Percentiles rank a stretch among this genome's conserved stretches.
Evolutionary conservation across 2,329 filamentous ascomycete genomes (phyloP).

Genomic region (Hypomyces perniciosus): DNA sequence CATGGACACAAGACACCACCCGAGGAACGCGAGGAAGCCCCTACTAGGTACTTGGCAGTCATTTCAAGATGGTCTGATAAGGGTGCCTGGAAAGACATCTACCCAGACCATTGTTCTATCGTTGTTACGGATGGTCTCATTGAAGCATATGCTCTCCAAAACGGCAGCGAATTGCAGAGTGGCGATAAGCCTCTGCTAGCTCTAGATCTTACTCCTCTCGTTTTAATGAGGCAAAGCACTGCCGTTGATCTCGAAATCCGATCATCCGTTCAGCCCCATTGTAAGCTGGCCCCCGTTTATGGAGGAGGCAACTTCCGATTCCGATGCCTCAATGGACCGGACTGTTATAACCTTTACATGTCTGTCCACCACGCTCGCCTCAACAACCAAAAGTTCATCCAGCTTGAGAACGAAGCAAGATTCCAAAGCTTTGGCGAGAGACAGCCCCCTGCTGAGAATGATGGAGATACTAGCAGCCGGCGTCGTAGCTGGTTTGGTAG

Average conservation of each 20-base stretch:
- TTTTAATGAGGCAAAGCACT: slow-evolving; percentile 84
- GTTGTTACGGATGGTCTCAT: slow-evolving; percentile 53
- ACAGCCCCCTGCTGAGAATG: slow-evolving; percentile 44
- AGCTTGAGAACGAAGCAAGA: slow-evolving; percentile 58
- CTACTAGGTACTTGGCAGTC: slow-evolving; percentile 43
- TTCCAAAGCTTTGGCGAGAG: slow-evolving; percentile 66
- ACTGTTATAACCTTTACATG: slow-evolving; percentile 76
- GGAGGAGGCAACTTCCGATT: slow-evolving; percentile 79
- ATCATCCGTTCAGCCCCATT: slow-evolving; percentile 70
- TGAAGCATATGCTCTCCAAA: slow-evolving; percentile 45
- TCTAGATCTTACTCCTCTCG: slow-evolving; percentile 83
- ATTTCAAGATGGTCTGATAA: slow-evolving; percentile 59
- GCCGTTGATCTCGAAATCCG: slow-evolving; percentile 91
- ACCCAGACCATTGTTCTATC: slow-evolving; percentile 46
- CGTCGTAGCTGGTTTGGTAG: slow-evolving; percentile 55
- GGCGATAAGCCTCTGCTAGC: slow-evolving; percentile 50
- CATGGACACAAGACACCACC: slow-evolving; percentile 42
- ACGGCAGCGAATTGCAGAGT: slow-evolving; percentile 16
- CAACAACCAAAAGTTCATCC: slow-evolving; percentile 83
- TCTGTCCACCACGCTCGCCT: slow-evolving; percentile 85
- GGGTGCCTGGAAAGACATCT: slow-evolving; percentile 55
- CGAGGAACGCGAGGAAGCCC: slow-evolving; percentile 41
- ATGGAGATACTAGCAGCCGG: slow-evolving; percentile 39
- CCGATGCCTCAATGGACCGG: slow-evolving; percentile 67
- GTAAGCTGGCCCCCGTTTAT: slow-evolving; percentile 57